phyloP scores from a whole-genome alignment of 1,284 basidiomycete genomes.

The Tetrapyrgos nigripes region DNA sequence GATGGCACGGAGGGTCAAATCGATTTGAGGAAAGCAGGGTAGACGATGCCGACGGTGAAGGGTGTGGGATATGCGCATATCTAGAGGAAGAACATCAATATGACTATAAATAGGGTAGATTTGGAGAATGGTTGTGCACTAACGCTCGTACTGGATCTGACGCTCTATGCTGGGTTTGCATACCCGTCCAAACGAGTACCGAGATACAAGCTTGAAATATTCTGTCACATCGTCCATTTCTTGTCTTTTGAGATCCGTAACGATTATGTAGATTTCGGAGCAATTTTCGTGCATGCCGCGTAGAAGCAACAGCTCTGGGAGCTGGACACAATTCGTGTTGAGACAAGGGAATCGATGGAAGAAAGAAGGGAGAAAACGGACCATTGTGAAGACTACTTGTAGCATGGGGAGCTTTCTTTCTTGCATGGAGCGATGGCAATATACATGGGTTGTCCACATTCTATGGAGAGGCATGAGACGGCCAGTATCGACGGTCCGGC shows the following conservation, averaged over 20 bases:
- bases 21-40: slow-evolving; percentile 80
- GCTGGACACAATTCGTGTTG: slow-evolving; percentile 43
- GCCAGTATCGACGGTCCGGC: slow-evolving; percentile 75
- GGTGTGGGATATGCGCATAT: slow-evolving; percentile 70
- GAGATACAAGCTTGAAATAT: slow-evolving; percentile 76
- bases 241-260: slow-evolving; percentile 74
- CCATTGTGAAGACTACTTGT: slow-evolving; percentile 81
- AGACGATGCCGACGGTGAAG: slow-evolving; percentile 68
- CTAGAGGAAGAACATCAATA: slow-evolving; percentile 37
- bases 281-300: slow-evolving; percentile 81
- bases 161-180: slow-evolving; percentile 62
- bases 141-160: not conserved
- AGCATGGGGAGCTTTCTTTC: slow-evolving; percentile 76
- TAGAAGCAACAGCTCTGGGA: slow-evolving; percentile 77
- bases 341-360: slow-evolving; percentile 16
- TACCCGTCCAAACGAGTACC: slow-evolving; percentile 60
- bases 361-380: slow-evolving; percentile 32
- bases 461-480: slow-evolving; percentile 77
- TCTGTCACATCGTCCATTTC: slow-evolving; percentile 81
- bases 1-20: slow-evolving; percentile 74
- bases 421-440: slow-evolving; percentile 74
- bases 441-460: slow-evolving; percentile 80
- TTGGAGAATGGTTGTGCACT: not conserved
- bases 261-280: slow-evolving; percentile 77
- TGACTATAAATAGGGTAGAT: not conserved